Base-by-base conservation (phyloP, 495 filamentous ascomycete genomes). In the Sphaerosporella brunnea region DNA sequence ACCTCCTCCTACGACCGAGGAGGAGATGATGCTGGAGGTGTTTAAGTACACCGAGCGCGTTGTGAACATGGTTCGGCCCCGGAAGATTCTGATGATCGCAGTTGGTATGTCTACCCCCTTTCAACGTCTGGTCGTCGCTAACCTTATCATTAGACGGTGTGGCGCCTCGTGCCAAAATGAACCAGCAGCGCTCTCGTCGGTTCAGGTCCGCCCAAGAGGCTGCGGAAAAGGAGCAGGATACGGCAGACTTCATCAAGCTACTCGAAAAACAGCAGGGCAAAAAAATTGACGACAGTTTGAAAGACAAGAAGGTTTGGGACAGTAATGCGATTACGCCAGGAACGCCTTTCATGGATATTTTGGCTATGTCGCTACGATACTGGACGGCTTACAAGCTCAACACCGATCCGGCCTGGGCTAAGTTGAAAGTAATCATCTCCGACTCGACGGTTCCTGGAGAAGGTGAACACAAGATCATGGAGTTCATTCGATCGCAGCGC, bases 381-480 rank as follows among this genome's bases (percentile, higher is more conserved):
- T 99, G 90, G 88, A 80, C 80, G 62, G 73, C 84, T 2, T 95
- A 94, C 63, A 99, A 99, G 67, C 77, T 94, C 43, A 94, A 92
- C 63, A 93, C 83, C 26, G 90, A 99, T 63, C 86, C 90, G 19
- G 79, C 77, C n/a, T 97, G 90, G 90, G 82, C 80, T 50, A 86
- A 87, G 72, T 53, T 94, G 61, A 96, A 96, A 74, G 77, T 96
- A 58, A 85, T 99, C 59, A 94, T 99, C 55, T 96, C 90, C 4
- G 90, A 99, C 68, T 86, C 90, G 32, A 93, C 86, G 0, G 90
- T 99, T 16, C 90, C 90, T 30, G 90, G 90, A 54, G 90, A 99
- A 65, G 90, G 90, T 61, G 90, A 99, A 63, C 90, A 99, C 64
- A 99, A 99, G 68, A 95, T 99, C 53, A 99, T 99, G 90, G 76